Base-by-base conservation (phyloP, 176 grass and related monocot genomes). In the Poa annua region DNA sequence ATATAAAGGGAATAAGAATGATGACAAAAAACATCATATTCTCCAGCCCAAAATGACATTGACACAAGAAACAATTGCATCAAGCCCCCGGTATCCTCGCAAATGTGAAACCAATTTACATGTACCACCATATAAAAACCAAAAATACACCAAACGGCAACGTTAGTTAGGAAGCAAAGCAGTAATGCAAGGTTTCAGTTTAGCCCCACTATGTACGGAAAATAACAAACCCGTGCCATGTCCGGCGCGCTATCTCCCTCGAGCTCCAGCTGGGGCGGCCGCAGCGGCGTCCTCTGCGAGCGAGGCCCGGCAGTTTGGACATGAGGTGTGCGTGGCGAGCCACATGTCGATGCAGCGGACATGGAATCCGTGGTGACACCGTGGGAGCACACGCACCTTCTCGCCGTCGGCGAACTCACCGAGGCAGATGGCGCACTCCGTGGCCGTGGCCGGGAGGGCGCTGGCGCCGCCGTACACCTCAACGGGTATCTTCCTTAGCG, bases 401-500 rank as follows among this genome's bases (percentile, higher is more conserved):
- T 97, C 91, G 33, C 94, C 94, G 63, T 82, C 87, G 35, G 80
- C 85, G 75, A 94, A 94, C 77, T 94, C 94, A 25, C 91, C 89
- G 8, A 97, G 85, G 71, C 94, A 97, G 84, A 94, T 94, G 49
- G 91, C 76, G 29, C 94, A 97, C 48, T 97, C 91, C 2, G 82
- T 81, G 22, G 61, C 82, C n/a, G 70, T 52, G 71, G 47, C 71
- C 4, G 24, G 45, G 47, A 74, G 71, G 45, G 71, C 47, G 25
- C 47, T 73, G 9, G 78, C 38, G 1, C 90, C 71, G 50, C 90
- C 71, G 56, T 92, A 97, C 51, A 90, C 89, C 79, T 78, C 89
- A 66, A 92, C 89, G 7, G 91, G 94, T 74, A 97, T 94, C 56
- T 61, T 86, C 11, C 80, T 75, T 8, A 94, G 87, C 50, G 83